Base-by-base conservation (phyloP, 179 eudicot species). In the Vitellaria paradoxa region DNA sequence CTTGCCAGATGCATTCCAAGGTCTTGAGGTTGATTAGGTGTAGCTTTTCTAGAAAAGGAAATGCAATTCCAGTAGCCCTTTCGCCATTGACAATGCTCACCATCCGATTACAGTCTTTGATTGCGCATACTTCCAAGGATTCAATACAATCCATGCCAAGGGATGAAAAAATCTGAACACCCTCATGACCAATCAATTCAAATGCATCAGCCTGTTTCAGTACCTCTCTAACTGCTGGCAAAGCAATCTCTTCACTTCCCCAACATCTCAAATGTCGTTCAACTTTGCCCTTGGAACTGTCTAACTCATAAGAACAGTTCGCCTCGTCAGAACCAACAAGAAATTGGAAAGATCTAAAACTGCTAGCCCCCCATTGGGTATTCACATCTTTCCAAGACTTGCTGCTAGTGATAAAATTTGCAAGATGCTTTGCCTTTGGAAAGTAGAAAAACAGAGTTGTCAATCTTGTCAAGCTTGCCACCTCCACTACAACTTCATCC, bases 271-370 rank as follows among this genome's bases (percentile, higher is more conserved):
- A 80, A 77, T 68, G 75, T 3, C 86, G 72, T n/a, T 59, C 62
- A 56, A 73, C 79, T 10, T 76, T 52, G 66, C 78, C 70, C 17
- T 40, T 21, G n/a, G 74, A 64, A 45, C 42, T 53, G 71, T 80
- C 77, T 20, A 83, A n/a, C 30, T 17, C 63, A 9, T 72, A 30
- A 15, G 55, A 47, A 10, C 76, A 18, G 24, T 56, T 55, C 11
- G 18, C 46, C 21, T 59, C 20, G 5, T 59, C 23, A 64, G 26
- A 74, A 8, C 86, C 76, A 3, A 83, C 79, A 21, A 26, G 49
- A 2, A 83, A 42, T 70, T 74, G 61, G n/a, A 80, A 83, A 68
- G 86, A 80, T 77, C 81, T 69, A 12, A 83, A 77, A 74, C 66
- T 74, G 60, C 23, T 59, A 7, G 13, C 5, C 17, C 23, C 21